These are phyloP conservation scores for Arthrobotrys sphaeroides DNA, from an alignment of 2,329 filamentous ascomycete species.

Conservation along the genomic window DNA sequence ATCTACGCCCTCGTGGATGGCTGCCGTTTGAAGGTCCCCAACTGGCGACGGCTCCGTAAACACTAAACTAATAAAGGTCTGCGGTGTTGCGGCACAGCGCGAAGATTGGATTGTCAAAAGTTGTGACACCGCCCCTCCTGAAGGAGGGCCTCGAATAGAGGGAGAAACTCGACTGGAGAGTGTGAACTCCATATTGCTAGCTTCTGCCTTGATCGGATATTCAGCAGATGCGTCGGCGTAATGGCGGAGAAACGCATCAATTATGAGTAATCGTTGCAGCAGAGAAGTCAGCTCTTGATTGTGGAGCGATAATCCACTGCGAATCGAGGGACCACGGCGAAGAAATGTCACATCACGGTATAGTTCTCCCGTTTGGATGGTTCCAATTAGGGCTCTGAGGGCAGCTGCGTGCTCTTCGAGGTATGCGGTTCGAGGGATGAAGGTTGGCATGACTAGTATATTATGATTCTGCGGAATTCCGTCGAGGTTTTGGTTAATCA, in stretches of 20 bases:
- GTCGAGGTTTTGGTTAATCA: no score
- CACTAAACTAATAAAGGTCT: background rate
- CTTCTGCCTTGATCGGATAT: background rate
- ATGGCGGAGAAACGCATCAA: background rate
- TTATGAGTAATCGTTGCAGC: background rate
- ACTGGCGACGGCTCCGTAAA: background rate
- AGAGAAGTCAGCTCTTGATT: background rate
- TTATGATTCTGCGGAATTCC: no score
- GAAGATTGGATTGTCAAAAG: constrained; percentile 5
- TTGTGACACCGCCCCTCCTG: background rate
- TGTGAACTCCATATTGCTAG: constrained; percentile 1
- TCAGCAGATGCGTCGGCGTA: background rate
- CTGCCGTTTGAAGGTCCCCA: background rate
- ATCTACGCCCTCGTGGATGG: background rate
- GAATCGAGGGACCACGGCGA: background rate
- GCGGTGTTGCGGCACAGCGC: background rate
- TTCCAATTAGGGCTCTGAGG: background rate
- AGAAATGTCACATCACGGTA: background rate
- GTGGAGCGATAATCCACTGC: background rate
- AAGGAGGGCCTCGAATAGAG: background rate
- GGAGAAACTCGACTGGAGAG: background rate
- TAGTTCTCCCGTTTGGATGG: background rate
- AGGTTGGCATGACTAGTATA: background rate
- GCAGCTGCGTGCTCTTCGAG: background rate
- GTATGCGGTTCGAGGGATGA: background rate